Conservation (phyloP, 345 rosid species). For the Erysimum cheiranthoides region DNA sequence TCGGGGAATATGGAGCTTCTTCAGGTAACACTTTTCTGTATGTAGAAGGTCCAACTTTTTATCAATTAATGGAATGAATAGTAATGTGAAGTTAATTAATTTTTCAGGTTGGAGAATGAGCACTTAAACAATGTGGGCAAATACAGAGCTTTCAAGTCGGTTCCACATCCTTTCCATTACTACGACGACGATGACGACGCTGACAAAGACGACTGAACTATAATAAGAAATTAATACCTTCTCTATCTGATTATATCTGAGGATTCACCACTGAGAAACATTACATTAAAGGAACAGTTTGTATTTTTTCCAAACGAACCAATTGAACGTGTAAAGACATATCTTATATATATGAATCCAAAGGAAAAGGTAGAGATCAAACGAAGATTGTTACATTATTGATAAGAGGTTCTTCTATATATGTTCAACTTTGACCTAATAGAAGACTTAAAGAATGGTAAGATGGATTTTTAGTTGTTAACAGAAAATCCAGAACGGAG, state of each 20-base stretch:
- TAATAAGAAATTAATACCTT: not conserved
- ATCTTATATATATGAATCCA: not conserved
- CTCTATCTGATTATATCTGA: not conserved
- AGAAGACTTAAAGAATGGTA: not conserved
- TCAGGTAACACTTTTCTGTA: conserved; percentile 55
- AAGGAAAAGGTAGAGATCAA: not conserved
- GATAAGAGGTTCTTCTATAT: no score
- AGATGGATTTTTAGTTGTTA: not conserved
- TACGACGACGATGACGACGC: conserved; percentile 41
- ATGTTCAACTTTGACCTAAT: conserved; percentile 9
- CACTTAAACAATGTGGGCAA: conserved; percentile 50
- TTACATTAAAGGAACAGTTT: not conserved
- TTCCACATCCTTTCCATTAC: conserved; percentile 52
- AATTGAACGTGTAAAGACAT: conserved; percentile 18
- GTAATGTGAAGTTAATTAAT: not conserved
- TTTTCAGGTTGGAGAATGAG: conserved; percentile 47
- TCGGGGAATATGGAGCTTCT: conserved; percentile 80
- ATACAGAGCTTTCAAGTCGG: conserved; percentile 49
- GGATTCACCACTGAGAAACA: not conserved
- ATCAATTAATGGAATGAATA: not conserved
- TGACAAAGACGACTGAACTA: conserved; percentile 42
- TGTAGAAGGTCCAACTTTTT: not conserved
- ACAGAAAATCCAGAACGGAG: conserved; percentile 24
- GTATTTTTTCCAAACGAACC: not conserved
- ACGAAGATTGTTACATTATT: not conserved